A percentile compares a stretch with the other conserved stretches of the same genome.
These are phyloP conservation scores for Adansonia grandidieri DNA, from an alignment of 441 rosid genomes.

Conservation along the genomic window DNA sequence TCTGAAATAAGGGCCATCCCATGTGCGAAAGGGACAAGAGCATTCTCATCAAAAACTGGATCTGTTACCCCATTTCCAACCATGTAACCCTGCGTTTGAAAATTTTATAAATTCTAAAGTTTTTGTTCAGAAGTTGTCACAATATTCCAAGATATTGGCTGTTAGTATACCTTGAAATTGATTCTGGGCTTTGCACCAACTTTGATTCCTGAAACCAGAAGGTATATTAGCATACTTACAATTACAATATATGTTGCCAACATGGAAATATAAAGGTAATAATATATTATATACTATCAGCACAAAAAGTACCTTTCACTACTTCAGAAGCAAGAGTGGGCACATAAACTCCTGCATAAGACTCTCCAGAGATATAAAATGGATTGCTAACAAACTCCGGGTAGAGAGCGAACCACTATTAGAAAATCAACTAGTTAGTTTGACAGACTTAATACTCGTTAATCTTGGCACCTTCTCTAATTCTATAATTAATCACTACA, in stretches of 20 bases:
- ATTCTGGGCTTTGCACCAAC: conserved; percentile 45
- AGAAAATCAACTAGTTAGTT: neutral
- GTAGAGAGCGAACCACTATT: conserved; percentile 55
- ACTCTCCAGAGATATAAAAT: conserved; percentile 66
- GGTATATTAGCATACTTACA: neutral
- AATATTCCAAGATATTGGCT: too few relatives aligned
- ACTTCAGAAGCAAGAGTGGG: conserved; percentile 61
- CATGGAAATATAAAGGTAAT: neutral
- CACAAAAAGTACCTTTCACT: conserved; percentile 43
- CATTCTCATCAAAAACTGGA: conserved; percentile 38
- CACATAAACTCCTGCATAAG: conserved; percentile 68
- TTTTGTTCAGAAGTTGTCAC: neutral
- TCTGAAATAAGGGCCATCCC: conserved; percentile 65
- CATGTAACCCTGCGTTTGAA: conserved; percentile 49
- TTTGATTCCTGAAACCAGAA: conserved; percentile 46
- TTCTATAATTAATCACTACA: too few relatives aligned
- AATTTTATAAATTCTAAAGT: neutral
- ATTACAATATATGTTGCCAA: neutral
- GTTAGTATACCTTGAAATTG: conserved; percentile 52
- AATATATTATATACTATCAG: neutral
- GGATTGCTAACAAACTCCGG: conserved; percentile 60
- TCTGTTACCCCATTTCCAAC: conserved; percentile 54
- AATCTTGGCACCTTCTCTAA: neutral
- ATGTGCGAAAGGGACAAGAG: conserved; percentile 48
- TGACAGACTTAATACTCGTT: too few relatives aligned